Evolutionary conservation across 73 alveolate species (phyloP), one percentile per base, ranked within the genome.

Genomic region (Tetrahymena malaccensis): DNA sequence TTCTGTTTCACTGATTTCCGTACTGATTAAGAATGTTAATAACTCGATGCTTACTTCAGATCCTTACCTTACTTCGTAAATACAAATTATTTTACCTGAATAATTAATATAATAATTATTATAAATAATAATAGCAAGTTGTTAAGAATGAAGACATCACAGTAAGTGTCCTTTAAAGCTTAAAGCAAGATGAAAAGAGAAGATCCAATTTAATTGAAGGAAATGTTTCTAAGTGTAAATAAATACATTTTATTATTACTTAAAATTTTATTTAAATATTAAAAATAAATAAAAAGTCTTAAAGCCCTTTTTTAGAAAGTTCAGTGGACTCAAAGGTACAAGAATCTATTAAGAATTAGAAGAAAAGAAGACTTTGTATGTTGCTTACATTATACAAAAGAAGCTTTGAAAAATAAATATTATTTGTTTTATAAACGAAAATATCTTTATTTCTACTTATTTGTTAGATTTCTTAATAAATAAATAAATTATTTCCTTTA

Each of bases 1-100:
- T 98, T 98, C 94, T 85, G 96, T 37, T 85, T 94, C 96, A 96
- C 99, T 9, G 99, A 98, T 95, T 98, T 98, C 95, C 97, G 98
- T 93, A 97, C 95, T 33, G 85, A 57, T 0, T 38, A 94, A 38
- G 96, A 96, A 22, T 57, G 70, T 58, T 57, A 84, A 85, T 85
- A 96, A 34, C 94, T 96, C 43, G 97, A 96, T 34, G 35, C 94
- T 70, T 40, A 94, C 17, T 85, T 97, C 34, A 93, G 94, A 58
- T 95, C 97, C 37, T 31, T 70, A 85, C 70, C 97, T 19, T 94
- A 93, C 44, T 33, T 95, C 94, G 97, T 94, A 94, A 70, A 11
- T 17, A 70, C 25, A 12, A 56, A 70, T 25, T 25, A 70, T 31
- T 70, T 25, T 8, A 70, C 35, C 3, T 3, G 13, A 70, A 22